Base-by-base conservation (phyloP, 2,329 filamentous ascomycete genomes). In the Colletotrichum gigasporum region DNA sequence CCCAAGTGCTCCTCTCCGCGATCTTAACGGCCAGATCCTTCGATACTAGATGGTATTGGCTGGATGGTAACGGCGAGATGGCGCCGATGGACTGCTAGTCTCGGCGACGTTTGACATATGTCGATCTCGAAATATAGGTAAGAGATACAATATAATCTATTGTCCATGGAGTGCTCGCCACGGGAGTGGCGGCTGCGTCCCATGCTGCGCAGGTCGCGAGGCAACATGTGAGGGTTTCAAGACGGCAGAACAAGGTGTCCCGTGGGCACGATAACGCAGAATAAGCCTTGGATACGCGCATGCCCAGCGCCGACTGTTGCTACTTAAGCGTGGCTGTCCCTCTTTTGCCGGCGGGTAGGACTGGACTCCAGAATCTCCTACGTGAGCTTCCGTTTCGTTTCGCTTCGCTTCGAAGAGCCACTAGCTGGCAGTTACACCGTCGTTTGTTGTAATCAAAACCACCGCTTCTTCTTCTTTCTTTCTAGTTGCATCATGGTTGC, bases 141-240 rank as follows among this genome's bases (percentile, higher is more conserved):
- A n/a, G n/a, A n/a, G n/a, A n/a, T n/a, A n/a, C n/a, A n/a, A n/a
- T n/a, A n/a, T n/a, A n/a, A n/a, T n/a, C n/a, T n/a, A n/a, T n/a
- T n/a, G n/a, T n/a, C n/a, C n/a, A n/a, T n/a, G n/a, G n/a, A n/a
- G n/a, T n/a, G n/a, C n/a, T n/a, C n/a, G n/a, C n/a, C n/a, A n/a
- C n/a, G n/a, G n/a, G n/a, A n/a, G n/a, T n/a, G n/a, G n/a, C n/a
- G n/a, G n/a, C n/a, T n/a, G n/a, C n/a, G n/a, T 32, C 34, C 12
- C 42, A 48, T 28, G 7, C n/a, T 20, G 39, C 37, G 20, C 37
- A 53, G 20, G 30, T 20, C 9, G 30, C 12, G 41, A 48, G 48
- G 24, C 34, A 48, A 42, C 56, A 48, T 52, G 41, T 52, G 47
- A 62, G 41, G 18, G 62, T 64, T 64, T 64, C 62, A 55, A 37